Evolutionary conservation across 352 stramenopile species (phyloP), one percentile per base, ranked within the genome.

Genomic region (Phytophthora palmivora): DNA sequence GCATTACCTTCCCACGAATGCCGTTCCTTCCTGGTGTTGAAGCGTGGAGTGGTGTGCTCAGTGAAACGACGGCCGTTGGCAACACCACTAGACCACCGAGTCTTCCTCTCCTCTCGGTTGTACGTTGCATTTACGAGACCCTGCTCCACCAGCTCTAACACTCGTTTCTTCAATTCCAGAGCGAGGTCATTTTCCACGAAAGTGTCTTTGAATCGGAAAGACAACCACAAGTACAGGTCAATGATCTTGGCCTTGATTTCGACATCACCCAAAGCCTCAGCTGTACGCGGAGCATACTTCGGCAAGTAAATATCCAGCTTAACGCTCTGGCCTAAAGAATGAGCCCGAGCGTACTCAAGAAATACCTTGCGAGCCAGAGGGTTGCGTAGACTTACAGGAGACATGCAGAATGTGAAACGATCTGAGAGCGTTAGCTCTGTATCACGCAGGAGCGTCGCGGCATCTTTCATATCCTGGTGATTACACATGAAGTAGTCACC

Each of bases 221-320:
- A 92, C 1, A 99, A 76, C 96, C 96, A 99, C 16, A 98, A 59
- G 73, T 98, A 98, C 32, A 98, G 39, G 52, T 98, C 94, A 37
- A 98, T 89, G 58, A 97, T 88, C 65, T 95, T 87, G 52, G 97
- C 86, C 58, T 97, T 91, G 55, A 86, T 88, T 70, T 97, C 97
- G 4, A 98, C 71, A 41, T 94, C 80, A 0, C 79, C 78, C 45
- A 99, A 74, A 51, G 96, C 76, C 24, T 96, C 79, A 24, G 95
- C 87, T 7, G 84, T 89, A 18, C 84, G 87, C n/a, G 92, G 82
- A 15, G 78, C 46, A 56, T 76, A 81, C 45, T 82, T 77, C 1
- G 82, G 74, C 42, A 97, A 62, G 58, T 85, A 91, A 38, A 97
- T 84, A 58, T 94, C 85, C 12, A 98, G 62, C 41, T 88, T 86